A percentile compares a stretch with the other conserved stretches of the same genome.
Conservation (phyloP, 352 stramenopile genomes). For the Phytophthora tentaculata region DNA sequence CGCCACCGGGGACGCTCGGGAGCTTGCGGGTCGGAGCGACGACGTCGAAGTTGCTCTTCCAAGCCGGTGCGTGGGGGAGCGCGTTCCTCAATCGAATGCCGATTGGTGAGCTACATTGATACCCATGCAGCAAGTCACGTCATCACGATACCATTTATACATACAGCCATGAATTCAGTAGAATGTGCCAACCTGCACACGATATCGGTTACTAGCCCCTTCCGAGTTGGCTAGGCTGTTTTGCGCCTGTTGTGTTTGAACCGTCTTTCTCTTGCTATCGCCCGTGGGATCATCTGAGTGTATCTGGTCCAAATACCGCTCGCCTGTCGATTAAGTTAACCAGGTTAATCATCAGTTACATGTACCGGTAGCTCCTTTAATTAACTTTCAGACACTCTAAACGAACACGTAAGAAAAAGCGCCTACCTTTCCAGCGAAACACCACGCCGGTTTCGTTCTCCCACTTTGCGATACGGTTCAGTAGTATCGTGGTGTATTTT, state of each 20-base stretch:
- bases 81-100: conserved; percentile 35
- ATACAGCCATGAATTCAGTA: too few species aligned
- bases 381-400: too few species aligned
- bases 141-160: too few species aligned
- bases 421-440: conserved; percentile 57
- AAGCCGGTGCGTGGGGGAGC: conserved; percentile 3
- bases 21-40: conserved; percentile 30
- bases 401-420: too few species aligned
- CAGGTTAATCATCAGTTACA: background rate
- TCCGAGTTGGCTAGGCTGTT: background rate
- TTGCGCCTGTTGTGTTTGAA: background rate
- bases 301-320: conserved; percentile 48
- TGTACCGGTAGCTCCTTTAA: too few species aligned
- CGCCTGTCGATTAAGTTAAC: too few species aligned
- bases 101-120: conserved; percentile 11
- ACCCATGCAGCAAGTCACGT: background rate
- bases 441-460: conserved; percentile 37
- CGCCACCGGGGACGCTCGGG: conserved; percentile 27
- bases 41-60: conserved; percentile 28
- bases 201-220: conserved; percentile 3
- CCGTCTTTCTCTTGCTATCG: conserved; percentile 19
- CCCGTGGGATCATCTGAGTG: conserved; percentile 22
- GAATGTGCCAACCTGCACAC: conserved; percentile 23
- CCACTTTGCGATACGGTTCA: conserved; percentile 47
- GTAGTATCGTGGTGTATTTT: conserved; percentile 46